phyloP scores from a whole-genome alignment of 805 yeast genomes.

The Isabelozyma gotoi region DNA sequence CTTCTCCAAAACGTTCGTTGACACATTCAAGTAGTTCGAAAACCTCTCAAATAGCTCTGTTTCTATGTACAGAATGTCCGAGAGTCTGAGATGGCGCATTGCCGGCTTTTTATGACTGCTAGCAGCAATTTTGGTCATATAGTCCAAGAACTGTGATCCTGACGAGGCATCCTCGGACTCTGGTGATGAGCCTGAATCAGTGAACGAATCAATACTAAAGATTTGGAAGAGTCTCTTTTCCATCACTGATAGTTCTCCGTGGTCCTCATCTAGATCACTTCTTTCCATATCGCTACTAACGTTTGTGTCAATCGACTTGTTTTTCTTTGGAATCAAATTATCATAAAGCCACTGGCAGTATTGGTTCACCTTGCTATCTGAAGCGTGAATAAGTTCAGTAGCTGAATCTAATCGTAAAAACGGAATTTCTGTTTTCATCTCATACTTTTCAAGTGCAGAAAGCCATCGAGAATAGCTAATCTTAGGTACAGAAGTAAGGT shows the following conservation, averaged over 20 bases:
- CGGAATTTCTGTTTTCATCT: constrained; percentile 2
- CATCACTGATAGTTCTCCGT: constrained; percentile 22
- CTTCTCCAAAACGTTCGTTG: background rate
- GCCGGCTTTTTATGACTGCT: background rate
- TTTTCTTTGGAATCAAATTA: constrained; percentile 22
- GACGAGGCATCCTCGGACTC: background rate
- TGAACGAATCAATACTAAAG: constrained; percentile 19
- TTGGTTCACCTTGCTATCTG: constrained; percentile 39
- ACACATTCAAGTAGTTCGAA: background rate
- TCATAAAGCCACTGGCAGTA: constrained; percentile 54
- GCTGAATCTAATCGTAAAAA: constrained; percentile 8
- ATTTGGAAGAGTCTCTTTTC: constrained; percentile 31
- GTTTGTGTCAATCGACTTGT: constrained; percentile 7
- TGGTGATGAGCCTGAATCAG: background rate
- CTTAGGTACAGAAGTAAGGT: constrained; percentile 2
- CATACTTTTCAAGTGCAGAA: constrained; percentile 4
- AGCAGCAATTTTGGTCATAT: background rate
- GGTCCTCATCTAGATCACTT: constrained; percentile 5
- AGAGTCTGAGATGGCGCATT: background rate
- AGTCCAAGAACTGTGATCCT: background rate
- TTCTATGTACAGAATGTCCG: constrained; percentile 1
- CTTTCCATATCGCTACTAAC: background rate
- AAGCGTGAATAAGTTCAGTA: constrained; percentile 47
- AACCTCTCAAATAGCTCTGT: background rate
- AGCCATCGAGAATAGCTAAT: constrained; percentile 12